Conservation (phyloP, 1,139 yeast species). For the Lodderomyces elongisporus region DNA sequence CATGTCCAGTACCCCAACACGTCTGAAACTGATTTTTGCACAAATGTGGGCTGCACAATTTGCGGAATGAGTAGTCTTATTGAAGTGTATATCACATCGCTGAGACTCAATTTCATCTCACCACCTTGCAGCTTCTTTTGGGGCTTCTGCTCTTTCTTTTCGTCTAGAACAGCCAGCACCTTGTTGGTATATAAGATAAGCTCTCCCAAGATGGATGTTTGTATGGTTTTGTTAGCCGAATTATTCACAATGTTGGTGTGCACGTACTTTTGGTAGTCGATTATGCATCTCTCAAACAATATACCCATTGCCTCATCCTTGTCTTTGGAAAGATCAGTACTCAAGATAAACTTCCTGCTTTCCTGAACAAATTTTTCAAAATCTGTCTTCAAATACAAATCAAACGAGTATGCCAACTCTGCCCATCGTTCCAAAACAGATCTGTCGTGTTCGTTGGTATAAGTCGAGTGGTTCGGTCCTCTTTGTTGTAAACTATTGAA, state of each 20-base stretch:
- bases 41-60: slow-evolving; percentile 27
- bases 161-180: not conserved
- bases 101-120: slow-evolving; percentile 8
- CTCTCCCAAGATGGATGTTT: slow-evolving; percentile 29
- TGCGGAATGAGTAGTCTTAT: slow-evolving; percentile 34
- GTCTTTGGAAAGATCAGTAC: slow-evolving; percentile 6
- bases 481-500: slow-evolving; percentile 19
- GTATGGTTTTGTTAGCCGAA: slow-evolving; percentile 22
- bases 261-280: slow-evolving; percentile 32
- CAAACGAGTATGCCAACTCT: slow-evolving; percentile 56
- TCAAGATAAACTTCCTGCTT: slow-evolving; percentile 11
- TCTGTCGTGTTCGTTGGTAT: slow-evolving; percentile 14
- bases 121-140: not conserved
- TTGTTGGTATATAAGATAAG: slow-evolving; percentile 25
- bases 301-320: slow-evolving; percentile 25
- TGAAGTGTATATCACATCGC: slow-evolving; percentile 31
- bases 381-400: slow-evolving; percentile 46
- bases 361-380: slow-evolving; percentile 30
- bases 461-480: slow-evolving; percentile 10
- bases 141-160: slow-evolving; percentile 4
- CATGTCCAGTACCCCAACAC: slow-evolving; percentile 36
- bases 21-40: slow-evolving; percentile 25
- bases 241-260: slow-evolving; percentile 22
- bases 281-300: slow-evolving; percentile 30
- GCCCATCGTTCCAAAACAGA: slow-evolving; percentile 39